Evolutionary conservation across 108 stramenopile species (phyloP).

Genomic region (Parmales sp.): DNA sequence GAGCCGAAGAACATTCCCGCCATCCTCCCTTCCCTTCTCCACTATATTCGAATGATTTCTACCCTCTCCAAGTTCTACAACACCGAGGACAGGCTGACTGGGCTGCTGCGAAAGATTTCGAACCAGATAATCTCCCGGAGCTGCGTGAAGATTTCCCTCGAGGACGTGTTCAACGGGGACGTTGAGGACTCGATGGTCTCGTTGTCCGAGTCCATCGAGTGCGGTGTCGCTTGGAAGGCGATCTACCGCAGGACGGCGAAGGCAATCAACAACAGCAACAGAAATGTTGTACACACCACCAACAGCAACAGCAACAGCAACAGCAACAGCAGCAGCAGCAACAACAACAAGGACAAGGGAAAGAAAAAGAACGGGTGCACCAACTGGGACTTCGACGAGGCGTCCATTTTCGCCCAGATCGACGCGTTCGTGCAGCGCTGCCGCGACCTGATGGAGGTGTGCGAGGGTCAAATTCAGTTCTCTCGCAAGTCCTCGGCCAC

Average conservation of each 20-base stretch:
- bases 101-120: slow-evolving; percentile 47
- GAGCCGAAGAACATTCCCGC: slow-evolving; percentile 37
- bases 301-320: background rate
- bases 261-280: slow-evolving; percentile 16
- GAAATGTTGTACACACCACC: background rate
- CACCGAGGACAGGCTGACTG: slow-evolving; percentile 32
- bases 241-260: slow-evolving; percentile 34
- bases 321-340: background rate
- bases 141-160: slow-evolving; percentile 26
- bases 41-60: slow-evolving; percentile 46
- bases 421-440: slow-evolving; percentile 59
- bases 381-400: slow-evolving; percentile 44
- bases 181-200: slow-evolving; percentile 30
- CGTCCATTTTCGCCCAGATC: slow-evolving; percentile 50
- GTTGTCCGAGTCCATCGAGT: slow-evolving; percentile 33
- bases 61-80: slow-evolving; percentile 44
- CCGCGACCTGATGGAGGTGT: slow-evolving; percentile 51
- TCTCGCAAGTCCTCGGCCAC: slow-evolving; percentile 18
- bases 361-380: background rate
- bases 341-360: no score
- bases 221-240: slow-evolving; percentile 43
- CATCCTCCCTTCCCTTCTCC: slow-evolving; percentile 41
- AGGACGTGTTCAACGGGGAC: slow-evolving; percentile 43
- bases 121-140: slow-evolving; percentile 39
- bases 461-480: slow-evolving; percentile 53